These are phyloP conservation scores for Buxus sempervirens DNA, from an alignment of 164 flowering plant species.

Conservation along the genomic window DNA sequence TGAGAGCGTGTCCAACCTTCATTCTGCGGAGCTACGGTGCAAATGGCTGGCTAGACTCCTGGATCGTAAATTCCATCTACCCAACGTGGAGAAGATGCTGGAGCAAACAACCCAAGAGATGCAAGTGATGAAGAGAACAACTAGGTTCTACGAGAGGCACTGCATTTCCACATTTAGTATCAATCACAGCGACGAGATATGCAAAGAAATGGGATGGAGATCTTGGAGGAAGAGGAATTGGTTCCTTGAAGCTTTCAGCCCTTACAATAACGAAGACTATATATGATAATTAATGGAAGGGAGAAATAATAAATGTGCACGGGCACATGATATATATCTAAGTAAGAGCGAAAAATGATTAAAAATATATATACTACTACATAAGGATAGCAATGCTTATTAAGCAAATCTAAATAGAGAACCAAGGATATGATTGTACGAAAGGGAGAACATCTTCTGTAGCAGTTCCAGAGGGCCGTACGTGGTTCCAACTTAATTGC, in stretches of 20 bases:
- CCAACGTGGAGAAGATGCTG: slow-evolving; percentile 61
- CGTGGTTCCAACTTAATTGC: too few species aligned
- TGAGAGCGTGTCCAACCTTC: slow-evolving; percentile 78
- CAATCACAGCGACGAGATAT: slow-evolving; percentile 79
- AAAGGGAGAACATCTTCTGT: too few species aligned
- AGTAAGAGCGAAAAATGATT: too few species aligned
- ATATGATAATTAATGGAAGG: too few species aligned
- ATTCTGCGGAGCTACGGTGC: slow-evolving; percentile 73
- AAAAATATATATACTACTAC: too few species aligned
- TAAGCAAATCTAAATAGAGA: too few species aligned
- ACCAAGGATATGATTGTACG: too few species aligned
- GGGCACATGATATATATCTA: too few species aligned
- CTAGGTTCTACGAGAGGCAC: slow-evolving; percentile 80
- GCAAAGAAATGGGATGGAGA: slow-evolving; percentile 88
- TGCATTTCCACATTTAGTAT: slow-evolving; percentile 89
- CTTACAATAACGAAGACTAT: slow-evolving; percentile 74
- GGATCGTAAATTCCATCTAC: slow-evolving; percentile 67
- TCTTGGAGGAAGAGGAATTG: slow-evolving; percentile 82
- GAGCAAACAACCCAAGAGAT: slow-evolving; percentile 52
- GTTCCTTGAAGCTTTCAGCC: slow-evolving; percentile 70
- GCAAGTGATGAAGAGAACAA: slow-evolving; percentile 62
- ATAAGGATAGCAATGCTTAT: too few species aligned
- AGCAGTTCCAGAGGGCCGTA: too few species aligned
- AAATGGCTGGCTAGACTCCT: slow-evolving; percentile 68
- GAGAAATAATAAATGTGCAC: slow-evolving; percentile 21